Conservation (phyloP, 2,329 filamentous ascomycete species). For the Diaporthe sp. region DNA sequence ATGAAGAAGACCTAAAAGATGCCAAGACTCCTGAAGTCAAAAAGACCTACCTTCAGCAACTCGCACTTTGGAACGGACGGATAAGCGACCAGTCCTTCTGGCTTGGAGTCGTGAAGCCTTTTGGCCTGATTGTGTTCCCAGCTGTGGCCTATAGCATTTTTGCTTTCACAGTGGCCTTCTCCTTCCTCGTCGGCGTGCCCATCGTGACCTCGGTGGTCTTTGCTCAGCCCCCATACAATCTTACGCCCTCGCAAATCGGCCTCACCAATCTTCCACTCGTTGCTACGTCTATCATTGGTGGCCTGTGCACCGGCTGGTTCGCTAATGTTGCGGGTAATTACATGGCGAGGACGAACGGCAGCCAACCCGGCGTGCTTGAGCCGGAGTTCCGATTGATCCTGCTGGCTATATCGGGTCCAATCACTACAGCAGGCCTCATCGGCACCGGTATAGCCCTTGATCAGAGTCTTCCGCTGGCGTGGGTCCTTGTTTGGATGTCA, state of each 20-base stretch:
- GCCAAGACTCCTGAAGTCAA: not conserved
- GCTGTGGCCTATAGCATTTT: conserved; percentile 22
- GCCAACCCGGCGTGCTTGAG: conserved; percentile 22
- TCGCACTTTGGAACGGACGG: conserved; percentile 25
- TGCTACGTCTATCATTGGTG: not conserved
- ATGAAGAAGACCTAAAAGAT: not conserved
- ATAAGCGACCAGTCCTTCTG: conserved; percentile 30
- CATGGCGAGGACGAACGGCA: conserved; percentile 24
- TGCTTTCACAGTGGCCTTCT: conserved; percentile 16
- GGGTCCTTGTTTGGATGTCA: conserved; percentile 24
- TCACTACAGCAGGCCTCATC: conserved; percentile 24
- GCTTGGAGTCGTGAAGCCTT: conserved; percentile 20
- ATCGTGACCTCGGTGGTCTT: not conserved
- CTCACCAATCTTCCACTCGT: conserved; percentile 5
- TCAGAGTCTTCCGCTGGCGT: conserved; percentile 6
- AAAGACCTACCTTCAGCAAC: conserved; percentile 15
- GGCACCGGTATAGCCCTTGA: conserved; percentile 8
- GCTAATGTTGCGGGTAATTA: not conserved
- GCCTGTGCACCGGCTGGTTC: conserved; percentile 2
- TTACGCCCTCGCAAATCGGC: conserved; percentile 3
- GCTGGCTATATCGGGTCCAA: conserved; percentile 15
- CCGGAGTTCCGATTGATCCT: conserved; percentile 30
- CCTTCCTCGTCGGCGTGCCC: conserved; percentile 16
- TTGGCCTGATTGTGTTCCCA: conserved; percentile 26
- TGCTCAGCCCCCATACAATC: conserved; percentile 7